phyloP scores from a whole-genome alignment of 768 basidiomycete genomes.

The Auriculariales sp. region DNA sequence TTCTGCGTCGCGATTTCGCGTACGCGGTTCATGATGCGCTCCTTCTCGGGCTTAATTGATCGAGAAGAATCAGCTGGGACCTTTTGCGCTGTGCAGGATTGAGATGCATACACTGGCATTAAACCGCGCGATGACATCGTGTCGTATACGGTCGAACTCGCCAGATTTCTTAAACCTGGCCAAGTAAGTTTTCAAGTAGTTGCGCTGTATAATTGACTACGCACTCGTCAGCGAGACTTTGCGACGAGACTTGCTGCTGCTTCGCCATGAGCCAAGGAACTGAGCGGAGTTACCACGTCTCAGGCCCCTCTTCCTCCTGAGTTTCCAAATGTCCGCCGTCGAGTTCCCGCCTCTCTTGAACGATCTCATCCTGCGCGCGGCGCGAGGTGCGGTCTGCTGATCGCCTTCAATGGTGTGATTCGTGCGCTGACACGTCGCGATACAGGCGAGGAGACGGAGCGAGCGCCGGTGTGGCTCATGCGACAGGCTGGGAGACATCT shows the following conservation, averaged over 20 bases:
- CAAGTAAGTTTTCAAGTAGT: slow-evolving; percentile 1
- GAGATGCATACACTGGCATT: slow-evolving; percentile 37
- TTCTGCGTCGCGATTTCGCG: slow-evolving; percentile 47
- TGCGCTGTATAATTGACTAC: slow-evolving; percentile 7
- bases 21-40: slow-evolving; percentile 40
- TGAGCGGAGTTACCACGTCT: background rate
- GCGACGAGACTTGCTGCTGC: background rate
- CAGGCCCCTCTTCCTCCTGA: background rate
- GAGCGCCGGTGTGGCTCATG: slow-evolving; percentile 98
- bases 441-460: slow-evolving; percentile 69
- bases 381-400: slow-evolving; percentile 38
- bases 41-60: slow-evolving; percentile 30
- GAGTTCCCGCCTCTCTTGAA: slow-evolving; percentile 68
- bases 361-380: slow-evolving; percentile 80
- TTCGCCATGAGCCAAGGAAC: background rate
- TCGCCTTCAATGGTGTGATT: background rate
- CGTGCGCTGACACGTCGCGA: background rate
- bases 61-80: slow-evolving; percentile 1
- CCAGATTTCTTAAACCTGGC: slow-evolving; percentile 65
- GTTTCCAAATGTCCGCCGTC: background rate
- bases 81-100: background rate
- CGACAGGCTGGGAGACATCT: slow-evolving; percentile 92
- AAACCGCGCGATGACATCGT: slow-evolving; percentile 48
- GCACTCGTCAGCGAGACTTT: slow-evolving; percentile 53
- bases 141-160: slow-evolving; percentile 59